Evolutionary conservation across 371 early-diverging fungal species (phyloP), one percentile per base, ranked within the genome.

Genomic region (Haplosporangium sp.): DNA sequence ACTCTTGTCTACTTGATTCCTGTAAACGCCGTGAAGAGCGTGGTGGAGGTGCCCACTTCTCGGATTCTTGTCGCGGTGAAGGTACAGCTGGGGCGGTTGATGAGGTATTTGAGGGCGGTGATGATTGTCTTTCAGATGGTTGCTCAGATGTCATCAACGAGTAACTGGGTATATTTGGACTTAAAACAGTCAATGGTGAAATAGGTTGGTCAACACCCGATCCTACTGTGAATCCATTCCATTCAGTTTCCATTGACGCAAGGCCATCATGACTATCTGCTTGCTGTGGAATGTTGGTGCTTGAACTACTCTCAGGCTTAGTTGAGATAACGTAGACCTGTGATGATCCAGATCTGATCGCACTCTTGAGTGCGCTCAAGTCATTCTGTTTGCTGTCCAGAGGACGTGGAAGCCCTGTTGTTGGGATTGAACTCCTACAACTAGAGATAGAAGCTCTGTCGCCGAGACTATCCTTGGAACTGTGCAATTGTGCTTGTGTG

Each of bases 1-100:
- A 50, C n/a, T 61, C 44, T 5, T 45, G 55, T 47, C 59, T 59
- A 3, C 63, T 63, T 15, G 37, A 37, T 4, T 70, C 59, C 35
- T 44, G 67, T 20, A 63, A 17, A 1, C 37, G 52, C 20, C 73
- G 69, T 37, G 61, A 67, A 11, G 35, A 17, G 9, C 64, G 64
- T 19, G 74, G 71, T 35, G 79, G 74, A 35, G 79, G 68, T 11
- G 58, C 57, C 79, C 79, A 78, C 40, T 63, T 78, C n/a, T 78
- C 74, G 61, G 60, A 67, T 11, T 67, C 61, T 6, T 42, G 63
- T 20, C 56, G 47, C 42, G 69, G 37, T 13, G 66, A 64, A 20
- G 69, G 38, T 34, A 58, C 35, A 27, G 61, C 37, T 13, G 27
- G 19, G 3, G 61, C 2, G 20, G 47, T 11, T n/a, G 38, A 13